These are phyloP conservation scores for Speleostelium caveatum DNA, from an alignment of 78 protist genomes.

Conservation along the genomic window DNA sequence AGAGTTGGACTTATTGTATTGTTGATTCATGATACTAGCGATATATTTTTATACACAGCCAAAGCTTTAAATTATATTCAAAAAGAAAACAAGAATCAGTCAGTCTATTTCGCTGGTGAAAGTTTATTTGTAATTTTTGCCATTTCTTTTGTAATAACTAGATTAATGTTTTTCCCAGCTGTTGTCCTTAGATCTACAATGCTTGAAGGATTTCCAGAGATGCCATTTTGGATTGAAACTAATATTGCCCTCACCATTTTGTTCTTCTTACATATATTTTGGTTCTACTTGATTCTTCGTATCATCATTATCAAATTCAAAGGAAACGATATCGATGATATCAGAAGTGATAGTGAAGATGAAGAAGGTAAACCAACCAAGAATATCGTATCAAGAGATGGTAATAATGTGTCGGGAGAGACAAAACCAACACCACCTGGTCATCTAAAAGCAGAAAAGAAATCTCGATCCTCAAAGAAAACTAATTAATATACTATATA, in stretches of 20 bases:
- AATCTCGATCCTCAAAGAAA: too few relatives aligned
- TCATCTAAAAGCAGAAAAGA: too few relatives aligned
- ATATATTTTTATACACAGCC: conserved; percentile 14
- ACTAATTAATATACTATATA: too few relatives aligned
- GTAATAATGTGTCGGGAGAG: too few relatives aligned
- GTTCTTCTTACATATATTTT: background rate
- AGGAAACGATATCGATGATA: background rate
- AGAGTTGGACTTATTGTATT: background rate
- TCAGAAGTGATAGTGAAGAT: background rate
- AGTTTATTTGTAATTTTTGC: background rate
- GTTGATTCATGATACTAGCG: background rate
- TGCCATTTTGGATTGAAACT: background rate
- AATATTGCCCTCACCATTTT: background rate
- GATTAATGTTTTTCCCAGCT: conserved; percentile 5
- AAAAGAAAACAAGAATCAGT: background rate
- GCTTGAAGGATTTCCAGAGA: background rate
- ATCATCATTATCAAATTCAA: background rate
- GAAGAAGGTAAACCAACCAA: background rate
- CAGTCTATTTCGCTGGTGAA: background rate
- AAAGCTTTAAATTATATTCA: background rate
- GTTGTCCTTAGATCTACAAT: background rate
- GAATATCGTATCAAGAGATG: background rate
- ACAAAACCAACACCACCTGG: too few relatives aligned
- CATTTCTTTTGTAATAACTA: background rate
- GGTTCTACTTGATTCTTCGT: background rate